Evolutionary conservation across 257 asterid genomes (phyloP), one percentile per base, ranked within the genome.

Genomic region (Solanum pennellii): DNA sequence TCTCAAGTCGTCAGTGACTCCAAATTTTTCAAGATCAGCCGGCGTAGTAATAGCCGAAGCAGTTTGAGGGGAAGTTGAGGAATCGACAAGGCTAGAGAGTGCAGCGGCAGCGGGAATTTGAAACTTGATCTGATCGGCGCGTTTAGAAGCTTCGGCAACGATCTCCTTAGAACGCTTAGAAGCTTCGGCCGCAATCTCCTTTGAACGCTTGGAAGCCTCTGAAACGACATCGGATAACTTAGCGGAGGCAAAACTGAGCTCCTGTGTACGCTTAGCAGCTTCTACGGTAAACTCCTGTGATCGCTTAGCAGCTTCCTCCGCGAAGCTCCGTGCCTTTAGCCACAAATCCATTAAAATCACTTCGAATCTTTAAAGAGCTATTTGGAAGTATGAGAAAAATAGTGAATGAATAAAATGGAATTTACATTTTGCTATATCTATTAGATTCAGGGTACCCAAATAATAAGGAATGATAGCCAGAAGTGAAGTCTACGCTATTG

Each of bases 41-140:
- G 12, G 82, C 20, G 82, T 74, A 37, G 84, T 59, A 68, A 20
- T 39, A 79, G 35, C 35, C 20, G 77, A 84, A 65, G 39, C 86
- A 42, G 68, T 41, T 83, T 87, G 86, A 41, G 86, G 5, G 25
- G 76, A 52, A 75, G 87, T 20, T 3, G 91, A 62, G 29, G 73
- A 87, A 45, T 96, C 99, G 77, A 94, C 95, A 72, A 95, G 90
- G 88, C 85, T 89, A 20, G 92, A 91, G 25, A 94, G 86, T 44
- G 93, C 86, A 69, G 94, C 86, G 11, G 92, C 90, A 9, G 98
- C 90, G 42, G 97, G 97, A 86, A 96, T 93, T 89, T 96, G 98
- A 88, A 94, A 94, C 88, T 93, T 94, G 95, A 96, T 92, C 95
- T 93, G 97, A 86, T 97, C 98, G 44, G 99, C 98, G 87, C 97